A percentile compares a stretch with the other conserved stretches of the same genome.
phyloP scores from a whole-genome alignment of 2,329 filamentous ascomycete genomes.

The Epicoccum nigrum region DNA sequence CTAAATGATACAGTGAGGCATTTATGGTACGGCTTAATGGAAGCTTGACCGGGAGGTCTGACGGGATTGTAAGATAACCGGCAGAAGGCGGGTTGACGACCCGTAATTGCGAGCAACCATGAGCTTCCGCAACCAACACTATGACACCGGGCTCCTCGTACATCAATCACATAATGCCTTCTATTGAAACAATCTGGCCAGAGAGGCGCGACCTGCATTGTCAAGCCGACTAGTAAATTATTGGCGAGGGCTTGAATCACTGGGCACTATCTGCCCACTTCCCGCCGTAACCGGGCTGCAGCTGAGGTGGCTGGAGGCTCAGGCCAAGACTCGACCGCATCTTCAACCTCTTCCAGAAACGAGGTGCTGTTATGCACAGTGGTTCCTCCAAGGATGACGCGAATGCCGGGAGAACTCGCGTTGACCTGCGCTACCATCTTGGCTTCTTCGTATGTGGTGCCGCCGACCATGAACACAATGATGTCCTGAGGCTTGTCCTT shows the following conservation, averaged over 20 bases:
- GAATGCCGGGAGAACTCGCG: constrained; percentile 83
- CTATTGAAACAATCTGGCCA: background rate
- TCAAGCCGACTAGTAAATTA: background rate
- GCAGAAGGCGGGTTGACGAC: constrained; percentile 9
- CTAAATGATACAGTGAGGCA: constrained; percentile 5
- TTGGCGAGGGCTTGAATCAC: background rate
- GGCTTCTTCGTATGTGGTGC: constrained; percentile 94
- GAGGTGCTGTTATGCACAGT: constrained; percentile 84
- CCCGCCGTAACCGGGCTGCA: constrained; percentile 66
- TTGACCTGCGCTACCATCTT: constrained; percentile 97
- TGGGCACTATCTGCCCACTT: constrained; percentile 57
- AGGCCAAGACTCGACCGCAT: constrained; percentile 86
- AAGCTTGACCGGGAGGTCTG: constrained; percentile 6
- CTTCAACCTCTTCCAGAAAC: constrained; percentile 90
- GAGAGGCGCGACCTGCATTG: background rate
- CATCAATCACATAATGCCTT: background rate
- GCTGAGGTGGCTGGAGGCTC: constrained; percentile 61
- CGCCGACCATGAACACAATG: constrained; percentile 91
- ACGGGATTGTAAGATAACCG: constrained; percentile 12
- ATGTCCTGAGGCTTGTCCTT: constrained; percentile 97
- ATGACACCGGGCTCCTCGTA: constrained; percentile 4
- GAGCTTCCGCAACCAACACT: constrained; percentile 5
- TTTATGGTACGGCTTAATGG: constrained; percentile 14
- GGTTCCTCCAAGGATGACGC: constrained; percentile 89
- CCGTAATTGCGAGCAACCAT: constrained; percentile 11